phyloP scores from a whole-genome alignment of 2,329 filamentous ascomycete species.

The Cadophora luteo-olivacea region DNA sequence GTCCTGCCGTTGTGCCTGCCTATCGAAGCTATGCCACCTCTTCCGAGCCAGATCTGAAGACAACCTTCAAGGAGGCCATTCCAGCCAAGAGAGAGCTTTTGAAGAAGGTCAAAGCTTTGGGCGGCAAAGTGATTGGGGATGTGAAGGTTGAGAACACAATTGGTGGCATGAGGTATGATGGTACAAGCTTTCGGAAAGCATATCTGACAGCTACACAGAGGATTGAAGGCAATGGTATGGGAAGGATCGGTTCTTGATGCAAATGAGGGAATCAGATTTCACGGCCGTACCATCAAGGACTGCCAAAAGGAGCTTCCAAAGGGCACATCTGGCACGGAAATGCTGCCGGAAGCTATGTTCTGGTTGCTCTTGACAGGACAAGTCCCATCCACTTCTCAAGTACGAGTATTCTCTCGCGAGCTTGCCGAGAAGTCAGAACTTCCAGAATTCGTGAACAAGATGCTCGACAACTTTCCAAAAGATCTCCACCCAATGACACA shows the following conservation, averaged over 20 bases:
- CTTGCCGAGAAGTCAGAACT: conserved; percentile 86
- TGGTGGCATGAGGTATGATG: conserved; percentile 82
- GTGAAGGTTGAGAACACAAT: conserved; percentile 94
- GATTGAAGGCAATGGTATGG: conserved; percentile 98
- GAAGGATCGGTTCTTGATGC: conserved; percentile 96
- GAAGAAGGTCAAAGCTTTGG: conserved; percentile 89
- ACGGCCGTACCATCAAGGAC: conserved; percentile 97
- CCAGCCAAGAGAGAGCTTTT: conserved; percentile 92
- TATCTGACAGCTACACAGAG: conserved; percentile 52
- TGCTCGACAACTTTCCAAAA: conserved; percentile 88
- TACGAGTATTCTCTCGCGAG: conserved; percentile 82
- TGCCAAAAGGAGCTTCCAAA: conserved; percentile 94
- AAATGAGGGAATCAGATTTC: conserved; percentile 97
- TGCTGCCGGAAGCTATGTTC: conserved; percentile 99
- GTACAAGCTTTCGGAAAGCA: conserved; percentile 6
- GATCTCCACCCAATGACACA: conserved; percentile 98
- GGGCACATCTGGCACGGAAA: conserved; percentile 89
- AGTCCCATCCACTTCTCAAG: conserved; percentile 82
- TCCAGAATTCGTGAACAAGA: conserved; percentile 81
- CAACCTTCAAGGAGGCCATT: conserved; percentile 81
- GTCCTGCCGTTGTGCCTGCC: conserved; percentile 43
- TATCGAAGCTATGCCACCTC: conserved; percentile 73
- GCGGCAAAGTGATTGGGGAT: conserved; percentile 84
- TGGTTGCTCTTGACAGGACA: conserved; percentile 96
- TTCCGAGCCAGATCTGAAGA: conserved; percentile 87